These are phyloP conservation scores for Plasmodium gaboni DNA, from an alignment of 169 alveolate species.

Conservation along the genomic window DNA sequence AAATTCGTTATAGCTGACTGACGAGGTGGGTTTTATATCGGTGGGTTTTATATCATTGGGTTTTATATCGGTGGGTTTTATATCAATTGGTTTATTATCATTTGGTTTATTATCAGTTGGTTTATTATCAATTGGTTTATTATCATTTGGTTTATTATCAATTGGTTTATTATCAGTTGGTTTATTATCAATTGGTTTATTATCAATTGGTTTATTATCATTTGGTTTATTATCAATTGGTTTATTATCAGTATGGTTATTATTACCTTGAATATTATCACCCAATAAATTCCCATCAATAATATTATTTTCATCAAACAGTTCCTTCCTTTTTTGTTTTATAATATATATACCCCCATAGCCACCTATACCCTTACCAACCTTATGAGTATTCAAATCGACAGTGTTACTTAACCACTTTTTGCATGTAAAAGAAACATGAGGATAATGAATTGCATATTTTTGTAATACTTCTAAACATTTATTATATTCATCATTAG, in stretches of 20 bases:
- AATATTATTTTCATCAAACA: conserved; percentile 1
- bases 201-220: not conserved
- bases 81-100: not conserved
- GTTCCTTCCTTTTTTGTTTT: conserved; percentile 14
- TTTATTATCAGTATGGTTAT: not conserved
- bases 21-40: too few relatives aligned
- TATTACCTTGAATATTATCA: not conserved
- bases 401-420: conserved; percentile 83
- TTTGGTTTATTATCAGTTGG: not conserved
- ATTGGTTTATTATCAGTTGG: not conserved
- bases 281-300: not conserved
- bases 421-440: conserved; percentile 87
- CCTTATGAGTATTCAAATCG: conserved; percentile 85
- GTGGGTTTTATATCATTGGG: too few relatives aligned
- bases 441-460: conserved; percentile 94
- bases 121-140: not conserved
- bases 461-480: conserved; percentile 94
- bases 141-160: not conserved
- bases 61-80: too few relatives aligned
- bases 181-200: not conserved
- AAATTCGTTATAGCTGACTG: not conserved
- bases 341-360: conserved; percentile 75
- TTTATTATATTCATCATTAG: conserved; percentile 87
- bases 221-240: not conserved
- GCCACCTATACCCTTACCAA: conserved; percentile 54